phyloP scores from a whole-genome alignment of 2,329 filamentous ascomycete species.

The Aureobasidium lini region DNA sequence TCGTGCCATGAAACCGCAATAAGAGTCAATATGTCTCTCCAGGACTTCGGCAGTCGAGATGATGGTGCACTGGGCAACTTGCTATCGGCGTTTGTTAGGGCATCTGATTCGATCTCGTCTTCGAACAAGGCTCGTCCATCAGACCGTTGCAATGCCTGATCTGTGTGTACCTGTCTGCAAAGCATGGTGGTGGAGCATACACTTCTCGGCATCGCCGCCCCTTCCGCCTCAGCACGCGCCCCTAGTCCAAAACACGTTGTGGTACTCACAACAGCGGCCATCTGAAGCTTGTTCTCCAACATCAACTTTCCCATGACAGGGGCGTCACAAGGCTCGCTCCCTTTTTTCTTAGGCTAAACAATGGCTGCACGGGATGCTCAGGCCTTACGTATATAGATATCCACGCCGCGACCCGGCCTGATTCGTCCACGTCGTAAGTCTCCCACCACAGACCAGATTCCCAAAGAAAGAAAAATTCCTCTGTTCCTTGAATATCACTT shows the following conservation, averaged over 20 bases:
- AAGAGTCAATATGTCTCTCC: background rate
- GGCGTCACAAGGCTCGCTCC: slow-evolving; percentile 11
- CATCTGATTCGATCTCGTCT: background rate
- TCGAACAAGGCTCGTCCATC: background rate
- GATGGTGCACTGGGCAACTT: background rate
- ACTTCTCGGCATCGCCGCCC: slow-evolving; percentile 10
- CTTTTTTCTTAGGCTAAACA: slow-evolving; percentile 11
- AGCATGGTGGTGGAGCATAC: slow-evolving; percentile 12
- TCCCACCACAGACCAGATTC: slow-evolving; percentile 1
- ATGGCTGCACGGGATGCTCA: slow-evolving; percentile 7
- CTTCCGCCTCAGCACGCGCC: slow-evolving; percentile 8
- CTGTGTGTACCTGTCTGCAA: slow-evolving; percentile 3
- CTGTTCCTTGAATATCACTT: background rate
- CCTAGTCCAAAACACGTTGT: slow-evolving; percentile 11
- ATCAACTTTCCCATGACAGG: slow-evolving; percentile 11
- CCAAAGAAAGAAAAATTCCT: slow-evolving; percentile 1
- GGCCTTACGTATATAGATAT: slow-evolving; percentile 13
- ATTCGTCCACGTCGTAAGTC: slow-evolving; percentile 16
- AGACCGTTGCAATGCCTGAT: slow-evolving; percentile 7
- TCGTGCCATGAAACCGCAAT: background rate
- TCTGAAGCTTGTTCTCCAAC: slow-evolving; percentile 11
- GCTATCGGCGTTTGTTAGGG: background rate
- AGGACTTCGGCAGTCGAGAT: background rate
- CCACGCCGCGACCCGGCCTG: slow-evolving; percentile 6
- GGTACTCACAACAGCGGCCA: slow-evolving; percentile 11